phyloP scores from a whole-genome alignment of 2,329 filamentous ascomycete genomes.

The Ophiostoma australiae region DNA sequence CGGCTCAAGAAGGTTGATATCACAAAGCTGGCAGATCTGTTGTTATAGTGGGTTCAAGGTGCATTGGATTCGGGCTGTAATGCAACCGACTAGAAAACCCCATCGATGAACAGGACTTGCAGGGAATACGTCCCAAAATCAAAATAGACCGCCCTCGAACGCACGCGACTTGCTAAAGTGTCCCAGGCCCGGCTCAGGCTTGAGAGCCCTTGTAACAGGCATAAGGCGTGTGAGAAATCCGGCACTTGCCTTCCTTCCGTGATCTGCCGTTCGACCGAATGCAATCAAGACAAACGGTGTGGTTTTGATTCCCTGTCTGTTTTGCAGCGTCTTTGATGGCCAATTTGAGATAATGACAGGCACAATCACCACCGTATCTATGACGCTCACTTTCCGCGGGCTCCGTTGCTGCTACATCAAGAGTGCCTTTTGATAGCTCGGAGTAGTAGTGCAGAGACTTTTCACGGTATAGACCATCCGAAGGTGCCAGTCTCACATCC shows the following conservation, averaged over 20 bases:
- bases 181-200: background rate
- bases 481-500: background rate
- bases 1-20: constrained; percentile 38
- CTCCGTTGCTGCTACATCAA: background rate
- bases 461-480: background rate
- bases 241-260: background rate
- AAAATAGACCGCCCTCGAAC: too few species aligned
- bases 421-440: background rate
- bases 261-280: background rate
- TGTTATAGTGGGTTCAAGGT: constrained; percentile 4
- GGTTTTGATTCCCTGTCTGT: background rate
- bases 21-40: constrained; percentile 33
- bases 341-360: too few species aligned
- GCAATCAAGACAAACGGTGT: background rate
- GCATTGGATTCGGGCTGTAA: background rate
- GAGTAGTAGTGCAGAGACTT: background rate
- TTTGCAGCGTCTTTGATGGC: background rate
- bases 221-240: background rate
- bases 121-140: too few species aligned
- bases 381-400: too few species aligned
- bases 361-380: too few species aligned
- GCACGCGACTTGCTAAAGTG: too few species aligned
- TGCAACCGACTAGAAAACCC: background rate
- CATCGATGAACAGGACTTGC: background rate
- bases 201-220: background rate